phyloP scores from a whole-genome alignment of 805 yeast species.

The Kockiozyma suomiensis region DNA sequence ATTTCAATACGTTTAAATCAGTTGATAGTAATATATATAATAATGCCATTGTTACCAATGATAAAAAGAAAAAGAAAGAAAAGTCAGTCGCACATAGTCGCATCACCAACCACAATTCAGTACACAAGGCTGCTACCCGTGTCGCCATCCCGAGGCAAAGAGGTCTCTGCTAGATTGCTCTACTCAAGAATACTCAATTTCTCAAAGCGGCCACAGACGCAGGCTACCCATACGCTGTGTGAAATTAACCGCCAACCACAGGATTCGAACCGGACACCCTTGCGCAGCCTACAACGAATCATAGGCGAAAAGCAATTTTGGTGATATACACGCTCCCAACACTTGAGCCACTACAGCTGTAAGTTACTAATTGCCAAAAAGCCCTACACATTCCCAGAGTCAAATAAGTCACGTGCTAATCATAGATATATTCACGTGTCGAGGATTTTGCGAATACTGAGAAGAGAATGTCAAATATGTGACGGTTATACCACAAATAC shows the following conservation, averaged over 20 bases:
- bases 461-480: too few relatives aligned
- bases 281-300: slow-evolving; percentile 10
- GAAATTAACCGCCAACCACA: slow-evolving; percentile 29
- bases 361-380: too few relatives aligned
- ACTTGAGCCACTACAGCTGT: slow-evolving; percentile 33
- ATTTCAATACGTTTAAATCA: neutral
- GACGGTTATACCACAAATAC: too few relatives aligned
- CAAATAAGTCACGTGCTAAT: neutral
- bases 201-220: slow-evolving; percentile 26
- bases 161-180: slow-evolving; percentile 35
- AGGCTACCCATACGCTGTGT: slow-evolving; percentile 25
- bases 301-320: slow-evolving; percentile 11
- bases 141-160: slow-evolving; percentile 34
- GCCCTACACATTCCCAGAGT: too few relatives aligned
- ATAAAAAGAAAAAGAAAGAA: neutral
- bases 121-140: slow-evolving; percentile 27
- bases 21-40: neutral
- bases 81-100: slow-evolving; percentile 21
- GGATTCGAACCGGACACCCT: slow-evolving; percentile 33
- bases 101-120: slow-evolving; percentile 20
- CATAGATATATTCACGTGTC: too few relatives aligned
- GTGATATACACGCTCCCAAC: slow-evolving; percentile 19
- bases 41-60: neutral
- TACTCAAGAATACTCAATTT: slow-evolving; percentile 30
- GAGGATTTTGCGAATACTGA: too few relatives aligned